Evolutionary conservation across 495 filamentous ascomycete species (phyloP), one percentile per base, ranked within the genome.

Genomic region (Chaetomium cochliodes): DNA sequence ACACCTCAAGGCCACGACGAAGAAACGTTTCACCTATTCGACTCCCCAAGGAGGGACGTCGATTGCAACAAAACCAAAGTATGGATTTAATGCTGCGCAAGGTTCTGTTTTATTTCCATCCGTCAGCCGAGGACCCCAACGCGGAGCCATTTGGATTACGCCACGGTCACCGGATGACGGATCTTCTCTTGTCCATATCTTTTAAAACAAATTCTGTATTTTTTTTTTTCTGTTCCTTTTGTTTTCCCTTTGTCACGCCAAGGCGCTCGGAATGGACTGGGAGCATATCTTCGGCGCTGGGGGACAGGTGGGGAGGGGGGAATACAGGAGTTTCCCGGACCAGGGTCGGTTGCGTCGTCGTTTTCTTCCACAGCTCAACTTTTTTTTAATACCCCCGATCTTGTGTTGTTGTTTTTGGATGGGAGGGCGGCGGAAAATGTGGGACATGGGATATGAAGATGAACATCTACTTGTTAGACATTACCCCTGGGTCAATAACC

Each of bases 401-500:
- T 66, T 26, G 26, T 56, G 23, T 63, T 28, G 59, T 39, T 63
- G 15, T 67, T 67, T 58, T 59, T 57, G 16, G 49, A 63, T 51
- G 58, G 58, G 58, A 53, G 58, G 58, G 46, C 52, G 59, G 47
- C 22, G 46, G 59, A 61, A 61, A 61, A 61, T 51, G n/a, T 61
- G 20, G 62, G 67, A 52, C 26, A 68, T 25, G 56, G 64, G 63
- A 41, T 26, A 55, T 37, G 52, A 55, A 50, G 51, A 33, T 54
- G 26, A 33, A 55, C 52, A 55, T 55, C 5, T n/a, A 33, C 26
- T 37, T 37, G 26, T 55, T 58, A 73, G 69, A 72, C 65, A 71
- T 50, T 67, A 67, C 69, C 69, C 33, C 67, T 67, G 71, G 71
- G 71, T 65, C 71, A 73, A 73, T 61, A 71, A 63, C 71, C 71